Conservation (phyloP, 305 asterid species). For the Stenogyne calaminthoides region DNA sequence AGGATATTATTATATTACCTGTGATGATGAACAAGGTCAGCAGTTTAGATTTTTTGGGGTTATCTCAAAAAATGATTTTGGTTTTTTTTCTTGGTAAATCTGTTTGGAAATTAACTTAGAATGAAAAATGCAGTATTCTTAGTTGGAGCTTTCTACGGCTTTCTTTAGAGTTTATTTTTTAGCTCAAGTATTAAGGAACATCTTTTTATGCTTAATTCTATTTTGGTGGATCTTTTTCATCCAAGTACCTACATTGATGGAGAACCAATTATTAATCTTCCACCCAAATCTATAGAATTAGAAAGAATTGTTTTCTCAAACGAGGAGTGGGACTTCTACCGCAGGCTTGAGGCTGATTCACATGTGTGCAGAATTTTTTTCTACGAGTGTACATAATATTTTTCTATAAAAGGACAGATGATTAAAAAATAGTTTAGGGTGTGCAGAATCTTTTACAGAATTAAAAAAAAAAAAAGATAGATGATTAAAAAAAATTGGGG, state of each 20-base stretch:
- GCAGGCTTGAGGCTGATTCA: conserved; percentile 84
- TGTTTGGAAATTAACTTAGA: neutral
- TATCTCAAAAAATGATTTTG: neutral
- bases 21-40: neutral
- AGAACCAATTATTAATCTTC: too few relatives aligned
- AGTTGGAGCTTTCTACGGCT: neutral
- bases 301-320: conserved; percentile 75
- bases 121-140: conserved; percentile 14
- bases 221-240: too few relatives aligned
- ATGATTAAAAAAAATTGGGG: too few relatives aligned
- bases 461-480: too few relatives aligned
- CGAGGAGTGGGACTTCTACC: conserved; percentile 86
- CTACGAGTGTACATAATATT: too few relatives aligned
- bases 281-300: conserved; percentile 67
- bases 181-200: conserved; percentile 14
- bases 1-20: neutral
- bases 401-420: too few relatives aligned
- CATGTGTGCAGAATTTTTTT: too few relatives aligned
- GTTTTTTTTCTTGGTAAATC: neutral
- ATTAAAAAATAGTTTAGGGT: too few relatives aligned
- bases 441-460: too few relatives aligned
- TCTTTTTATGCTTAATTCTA: conserved; percentile 30
- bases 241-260: too few relatives aligned
- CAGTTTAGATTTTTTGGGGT: too few relatives aligned
- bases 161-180: conserved; percentile 18